phyloP scores from a whole-genome alignment of 441 rosid genomes.

The Mallotus repandus region DNA sequence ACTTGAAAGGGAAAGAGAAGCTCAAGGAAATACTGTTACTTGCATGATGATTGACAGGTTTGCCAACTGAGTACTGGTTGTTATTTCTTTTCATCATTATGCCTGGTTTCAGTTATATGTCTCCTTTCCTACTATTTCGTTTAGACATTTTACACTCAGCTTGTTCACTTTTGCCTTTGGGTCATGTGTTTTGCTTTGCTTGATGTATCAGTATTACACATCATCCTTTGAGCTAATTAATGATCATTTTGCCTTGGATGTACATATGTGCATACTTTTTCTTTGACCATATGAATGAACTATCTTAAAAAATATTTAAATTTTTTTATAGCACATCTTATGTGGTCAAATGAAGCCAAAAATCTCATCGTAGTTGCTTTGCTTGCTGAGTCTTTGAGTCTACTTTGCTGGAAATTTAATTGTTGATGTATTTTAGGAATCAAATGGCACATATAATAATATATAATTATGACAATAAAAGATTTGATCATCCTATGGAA shows the following conservation, averaged over 20 bases:
- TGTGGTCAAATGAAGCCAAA: neutral
- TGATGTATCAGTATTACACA: no score
- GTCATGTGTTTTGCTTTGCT: neutral
- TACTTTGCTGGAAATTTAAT: neutral
- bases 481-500: no score
- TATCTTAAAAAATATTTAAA: neutral
- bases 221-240: neutral
- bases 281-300: neutral
- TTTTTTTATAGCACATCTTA: neutral
- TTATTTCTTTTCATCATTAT: neutral
- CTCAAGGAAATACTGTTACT: slow-evolving; percentile 45
- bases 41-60: slow-evolving; percentile 76
- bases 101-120: neutral
- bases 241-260: neutral
- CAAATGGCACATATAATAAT: neutral
- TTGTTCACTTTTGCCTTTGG: no score
- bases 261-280: neutral
- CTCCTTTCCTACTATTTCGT: neutral
- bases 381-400: neutral
- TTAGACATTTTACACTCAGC: neutral
- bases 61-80: neutral
- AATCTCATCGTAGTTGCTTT: neutral
- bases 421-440: neutral
- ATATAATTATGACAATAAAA: no score
- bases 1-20: slow-evolving; percentile 45